Base-by-base conservation (phyloP, 176 grass and related monocot species). In the Carex myosuroides region DNA sequence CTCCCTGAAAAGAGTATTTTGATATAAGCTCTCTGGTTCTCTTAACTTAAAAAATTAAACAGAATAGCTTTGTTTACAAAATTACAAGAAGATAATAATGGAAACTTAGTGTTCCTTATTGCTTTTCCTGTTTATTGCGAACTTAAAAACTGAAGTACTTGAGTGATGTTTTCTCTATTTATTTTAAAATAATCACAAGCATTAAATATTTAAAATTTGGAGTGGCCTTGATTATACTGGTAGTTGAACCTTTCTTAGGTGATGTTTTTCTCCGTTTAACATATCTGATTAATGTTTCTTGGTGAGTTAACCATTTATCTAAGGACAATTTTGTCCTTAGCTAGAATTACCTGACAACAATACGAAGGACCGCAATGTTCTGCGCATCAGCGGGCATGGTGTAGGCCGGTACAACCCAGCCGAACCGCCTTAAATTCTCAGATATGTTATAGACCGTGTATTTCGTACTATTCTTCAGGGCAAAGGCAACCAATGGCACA, bases 341-440 rank as follows among this genome's bases (percentile, higher is more conserved):
- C 37, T 61, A 8, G 20, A 14, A 63, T 54, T 66, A 82, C 80
- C 80, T 82, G 87, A 97, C 41, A 62, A 97, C 94, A 10, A 92
- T 81, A 59, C 90, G 90, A 79, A 97, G 94, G 42, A 97, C 92
- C 0, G 92, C 76, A 3, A 97, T 86, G 7, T 94, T 90, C 71
- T 92, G 79, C 0, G 90, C 94, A 24, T 97, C 53, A 0, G 92
- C 26, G 0, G 92, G 90, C 94, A 97, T 92, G 17, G 92, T 94
- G 88, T 94, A 97, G 3, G 94, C 92, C 0, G 92, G 94, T 21
- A 97, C 88, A 35, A 97, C 94, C 92, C 90, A 97, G 6, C 94
- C 70, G n/a, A 94, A 97, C 57, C 87, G 84, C 76, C 92, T 82
- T 83, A 97, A 73, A 86, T 85, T 89, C 62, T 97, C 88, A 0